Percentiles rank a stretch among this genome's conserved stretches.
Conservation (phyloP, 768 basidiomycete genomes). For the Leccinum variicolor region DNA sequence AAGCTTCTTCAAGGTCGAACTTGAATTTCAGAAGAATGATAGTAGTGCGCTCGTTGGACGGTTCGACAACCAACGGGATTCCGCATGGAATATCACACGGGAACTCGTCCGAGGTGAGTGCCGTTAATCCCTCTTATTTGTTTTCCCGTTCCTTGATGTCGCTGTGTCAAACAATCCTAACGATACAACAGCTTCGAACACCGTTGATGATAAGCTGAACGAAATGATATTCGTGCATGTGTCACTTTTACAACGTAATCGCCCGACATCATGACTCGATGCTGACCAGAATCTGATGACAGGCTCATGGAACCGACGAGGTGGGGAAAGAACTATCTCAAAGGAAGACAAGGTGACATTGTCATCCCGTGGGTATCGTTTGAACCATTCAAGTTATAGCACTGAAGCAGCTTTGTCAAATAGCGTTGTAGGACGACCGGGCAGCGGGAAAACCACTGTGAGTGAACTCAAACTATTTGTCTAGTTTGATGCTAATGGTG, state of each 20-base stretch:
- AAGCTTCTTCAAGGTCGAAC: background rate
- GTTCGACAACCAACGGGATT: background rate
- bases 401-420: background rate
- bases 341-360: background rate
- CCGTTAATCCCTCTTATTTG: background rate
- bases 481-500: background rate
- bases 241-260: background rate
- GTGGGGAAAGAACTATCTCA: background rate
- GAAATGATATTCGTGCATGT: conserved; percentile 3
- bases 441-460: background rate
- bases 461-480: background rate
- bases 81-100: background rate
- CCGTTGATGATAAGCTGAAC: background rate
- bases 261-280: background rate
- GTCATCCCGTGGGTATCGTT: background rate
- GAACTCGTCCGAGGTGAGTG: background rate
- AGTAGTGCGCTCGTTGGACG: background rate
- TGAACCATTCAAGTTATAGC: background rate
- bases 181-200: no score
- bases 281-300: background rate
- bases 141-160: background rate
- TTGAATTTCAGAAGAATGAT: background rate
- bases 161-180: background rate
- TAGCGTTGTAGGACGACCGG: background rate
- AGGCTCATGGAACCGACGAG: conserved; percentile 2